A percentile compares a stretch with the other conserved stretches of the same genome.
Evolutionary conservation across 1,139 yeast genomes (phyloP).

Genomic region (Scheffersomyces illinoinensis): DNA sequence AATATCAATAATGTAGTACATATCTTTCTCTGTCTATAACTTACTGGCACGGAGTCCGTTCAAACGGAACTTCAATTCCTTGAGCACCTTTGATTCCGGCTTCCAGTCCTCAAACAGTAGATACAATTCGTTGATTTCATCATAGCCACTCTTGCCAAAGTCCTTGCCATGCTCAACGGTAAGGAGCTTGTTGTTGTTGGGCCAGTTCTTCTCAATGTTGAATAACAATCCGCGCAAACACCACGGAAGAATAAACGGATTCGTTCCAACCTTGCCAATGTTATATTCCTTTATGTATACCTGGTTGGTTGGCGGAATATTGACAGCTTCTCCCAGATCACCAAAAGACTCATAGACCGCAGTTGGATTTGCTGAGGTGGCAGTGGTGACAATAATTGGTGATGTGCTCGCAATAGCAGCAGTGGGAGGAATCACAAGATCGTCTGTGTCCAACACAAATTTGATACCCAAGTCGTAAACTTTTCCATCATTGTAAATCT

Average conservation of each 20-base stretch:
- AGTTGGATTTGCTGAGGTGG: neutral
- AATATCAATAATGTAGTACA: no score
- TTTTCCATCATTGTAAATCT: constrained; percentile 77
- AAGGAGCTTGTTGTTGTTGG: constrained; percentile 28
- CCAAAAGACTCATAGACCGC: neutral
- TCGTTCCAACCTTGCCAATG: constrained; percentile 60
- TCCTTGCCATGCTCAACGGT: constrained; percentile 28
- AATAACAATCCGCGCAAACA: constrained; percentile 78
- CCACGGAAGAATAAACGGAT: constrained; percentile 92
- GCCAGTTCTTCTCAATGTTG: constrained; percentile 61
- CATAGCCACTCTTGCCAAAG: constrained; percentile 37
- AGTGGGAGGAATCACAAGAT: constrained; percentile 43
- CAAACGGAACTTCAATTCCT: constrained; percentile 80
- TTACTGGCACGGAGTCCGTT: constrained; percentile 67
- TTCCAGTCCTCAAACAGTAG: constrained; percentile 80
- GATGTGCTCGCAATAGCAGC: neutral
- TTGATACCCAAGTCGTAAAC: constrained; percentile 82
- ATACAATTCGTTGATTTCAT: constrained; percentile 61
- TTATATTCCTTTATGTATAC: constrained; percentile 62
- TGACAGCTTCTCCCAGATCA: constrained; percentile 11
- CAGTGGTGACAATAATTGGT: neutral
- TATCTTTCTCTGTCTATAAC: constrained; percentile 15
- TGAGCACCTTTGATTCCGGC: constrained; percentile 77
- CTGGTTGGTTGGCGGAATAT: constrained; percentile 43
- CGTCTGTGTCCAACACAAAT: constrained; percentile 75